Evolutionary conservation across 768 basidiomycete genomes (phyloP).

Genomic region (Kwoniella bestiolae): DNA sequence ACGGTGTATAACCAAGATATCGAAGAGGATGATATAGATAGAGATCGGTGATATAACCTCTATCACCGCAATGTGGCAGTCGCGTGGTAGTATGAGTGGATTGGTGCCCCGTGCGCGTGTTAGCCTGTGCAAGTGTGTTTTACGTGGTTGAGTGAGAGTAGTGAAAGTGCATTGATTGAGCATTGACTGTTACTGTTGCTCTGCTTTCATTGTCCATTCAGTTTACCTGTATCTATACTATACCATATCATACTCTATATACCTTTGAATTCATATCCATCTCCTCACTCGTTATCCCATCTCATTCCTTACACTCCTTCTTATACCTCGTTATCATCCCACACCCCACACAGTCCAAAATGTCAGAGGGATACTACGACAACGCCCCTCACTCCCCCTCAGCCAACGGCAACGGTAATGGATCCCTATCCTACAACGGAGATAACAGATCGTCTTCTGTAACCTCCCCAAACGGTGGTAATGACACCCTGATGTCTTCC

Average conservation of each 20-base stretch:
- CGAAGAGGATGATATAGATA: neutral
- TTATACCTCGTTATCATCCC: constrained; percentile 2
- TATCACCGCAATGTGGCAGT: constrained; percentile 2
- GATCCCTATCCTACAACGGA: constrained; percentile 15
- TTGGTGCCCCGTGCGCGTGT: constrained; percentile 25
- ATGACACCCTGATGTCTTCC: neutral
- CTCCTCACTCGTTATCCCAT: constrained; percentile 17
- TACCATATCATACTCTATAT: neutral
- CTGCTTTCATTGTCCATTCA: constrained; percentile 15
- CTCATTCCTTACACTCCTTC: neutral
- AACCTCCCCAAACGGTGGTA: constrained; percentile 19
- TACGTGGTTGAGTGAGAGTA: neutral
- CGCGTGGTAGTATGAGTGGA: neutral
- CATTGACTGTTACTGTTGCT: too few species aligned
- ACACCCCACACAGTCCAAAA: constrained; percentile 10
- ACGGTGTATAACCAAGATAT: neutral
- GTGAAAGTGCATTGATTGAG: too few species aligned
- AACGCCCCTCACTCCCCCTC: constrained; percentile 19
- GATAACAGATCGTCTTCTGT: constrained; percentile 5
- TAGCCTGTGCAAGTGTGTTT: neutral
- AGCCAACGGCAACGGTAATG: constrained; percentile 30
- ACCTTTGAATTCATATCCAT: constrained; percentile 4
- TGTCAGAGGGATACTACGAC: constrained; percentile 48
- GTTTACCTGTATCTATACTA: neutral
- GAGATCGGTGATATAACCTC: neutral